Conservation (phyloP, 306 rosid species). For the Dryas drummondii region DNA sequence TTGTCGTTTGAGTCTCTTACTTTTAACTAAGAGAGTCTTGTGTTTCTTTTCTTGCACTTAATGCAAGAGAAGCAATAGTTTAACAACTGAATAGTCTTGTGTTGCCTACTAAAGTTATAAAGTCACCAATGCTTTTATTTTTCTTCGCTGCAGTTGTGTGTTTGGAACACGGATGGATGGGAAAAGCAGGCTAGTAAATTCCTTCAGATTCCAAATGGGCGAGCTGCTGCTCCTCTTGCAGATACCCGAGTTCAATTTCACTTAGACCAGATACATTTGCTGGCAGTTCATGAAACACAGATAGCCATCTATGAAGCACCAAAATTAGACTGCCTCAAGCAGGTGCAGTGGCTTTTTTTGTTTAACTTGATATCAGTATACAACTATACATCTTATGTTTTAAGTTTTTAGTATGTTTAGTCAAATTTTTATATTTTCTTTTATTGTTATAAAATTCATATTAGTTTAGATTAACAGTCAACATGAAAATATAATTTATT, state of each 20-base stretch:
- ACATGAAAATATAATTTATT: not conserved
- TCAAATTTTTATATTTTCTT: not conserved
- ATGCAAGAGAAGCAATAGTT: not conserved
- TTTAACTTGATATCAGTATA: not conserved
- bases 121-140: conserved; percentile 13
- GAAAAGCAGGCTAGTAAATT: conserved; percentile 75
- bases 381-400: not conserved
- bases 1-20: not conserved
- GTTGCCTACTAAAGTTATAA: not conserved
- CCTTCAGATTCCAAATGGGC: conserved; percentile 72
- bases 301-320: conserved; percentile 93
- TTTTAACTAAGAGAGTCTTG: not conserved
- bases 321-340: conserved; percentile 83
- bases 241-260: conserved; percentile 97
- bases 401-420: not conserved
- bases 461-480: not conserved
- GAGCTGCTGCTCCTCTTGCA: conserved; percentile 66
- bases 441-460: not conserved
- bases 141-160: conserved; percentile 69
- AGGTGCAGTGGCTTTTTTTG: conserved; percentile 44
- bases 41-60: not conserved
- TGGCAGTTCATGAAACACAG: conserved; percentile 95
- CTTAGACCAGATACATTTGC: conserved; percentile 80
- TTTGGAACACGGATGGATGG: conserved; percentile 98
- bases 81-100: not conserved